These are phyloP conservation scores for Backusella parvicylindrica DNA, from an alignment of 192 early-diverging fungal species.

Conservation along the genomic window DNA sequence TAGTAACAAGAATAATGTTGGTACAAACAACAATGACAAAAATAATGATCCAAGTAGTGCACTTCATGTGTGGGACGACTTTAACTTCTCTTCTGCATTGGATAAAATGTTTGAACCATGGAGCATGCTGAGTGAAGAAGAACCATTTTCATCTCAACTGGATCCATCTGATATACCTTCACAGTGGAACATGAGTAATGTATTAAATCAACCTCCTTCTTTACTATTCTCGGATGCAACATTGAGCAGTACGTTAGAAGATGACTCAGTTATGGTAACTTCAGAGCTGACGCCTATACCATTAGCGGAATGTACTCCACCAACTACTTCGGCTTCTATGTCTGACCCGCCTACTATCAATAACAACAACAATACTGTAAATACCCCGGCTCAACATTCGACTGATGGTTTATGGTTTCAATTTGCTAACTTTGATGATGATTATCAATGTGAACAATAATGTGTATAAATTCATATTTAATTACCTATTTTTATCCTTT, in stretches of 20 bases:
- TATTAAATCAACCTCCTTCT: conserved; percentile 2
- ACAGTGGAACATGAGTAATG: neutral
- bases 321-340: neutral
- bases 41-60: neutral
- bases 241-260: conserved; percentile 10
- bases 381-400: conserved; percentile 6
- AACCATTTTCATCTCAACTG: neutral
- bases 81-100: conserved; percentile 7
- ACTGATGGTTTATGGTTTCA: conserved; percentile 9
- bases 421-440: conserved; percentile 14
- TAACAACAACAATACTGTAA: neutral
- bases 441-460: conserved; percentile 8
- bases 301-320: neutral
- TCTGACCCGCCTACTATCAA: neutral
- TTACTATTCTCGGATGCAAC: conserved; percentile 11
- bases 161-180: neutral
- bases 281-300: neutral
- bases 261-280: neutral
- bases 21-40: neutral
- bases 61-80: conserved; percentile 8
- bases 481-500: neutral
- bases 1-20: neutral
- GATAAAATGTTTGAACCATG: conserved; percentile 3
- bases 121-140: conserved; percentile 9
- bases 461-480: conserved; percentile 1